These are phyloP conservation scores for Fusarium avenaceum DNA, from an alignment of 2,329 filamentous ascomycete species.

Conservation along the genomic window DNA sequence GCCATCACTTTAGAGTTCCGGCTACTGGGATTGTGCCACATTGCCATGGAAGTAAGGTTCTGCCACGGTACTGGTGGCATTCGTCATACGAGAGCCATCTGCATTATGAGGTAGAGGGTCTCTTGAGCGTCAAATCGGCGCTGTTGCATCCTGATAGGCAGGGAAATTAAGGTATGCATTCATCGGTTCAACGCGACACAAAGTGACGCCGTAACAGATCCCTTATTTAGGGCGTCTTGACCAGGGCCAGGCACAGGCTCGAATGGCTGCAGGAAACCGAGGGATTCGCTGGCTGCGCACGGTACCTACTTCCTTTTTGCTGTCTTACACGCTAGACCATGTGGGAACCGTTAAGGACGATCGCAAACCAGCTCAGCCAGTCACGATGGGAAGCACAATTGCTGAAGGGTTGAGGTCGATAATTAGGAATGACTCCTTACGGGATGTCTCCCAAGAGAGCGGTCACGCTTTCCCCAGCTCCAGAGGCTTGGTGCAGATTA, in stretches of 20 bases:
- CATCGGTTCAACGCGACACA: conserved; percentile 36
- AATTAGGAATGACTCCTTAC: background rate
- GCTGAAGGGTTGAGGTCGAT: conserved; percentile 20
- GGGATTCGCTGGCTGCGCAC: conserved; percentile 7
- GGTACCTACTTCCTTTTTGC: conserved; percentile 14
- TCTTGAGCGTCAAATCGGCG: conserved; percentile 14
- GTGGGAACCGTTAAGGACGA: conserved; percentile 31
- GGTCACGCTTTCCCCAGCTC: conserved; percentile 26
- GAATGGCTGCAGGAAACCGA: conserved; percentile 28
- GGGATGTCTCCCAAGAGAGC: conserved; percentile 25
- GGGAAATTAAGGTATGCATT: conserved; percentile 28
- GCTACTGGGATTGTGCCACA: conserved; percentile 18
- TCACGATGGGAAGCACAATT: conserved; percentile 12
- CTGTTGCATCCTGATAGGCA: conserved; percentile 14
- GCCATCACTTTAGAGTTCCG: conserved; percentile 27
- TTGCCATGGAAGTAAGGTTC: conserved; percentile 17
- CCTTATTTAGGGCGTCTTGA: conserved; percentile 19
- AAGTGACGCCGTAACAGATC: conserved; percentile 29
- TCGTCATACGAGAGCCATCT: conserved; percentile 24
- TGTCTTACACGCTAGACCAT: conserved; percentile 20
- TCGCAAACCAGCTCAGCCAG: conserved; percentile 27
- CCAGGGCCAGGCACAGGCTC: conserved; percentile 19
- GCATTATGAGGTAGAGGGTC: conserved; percentile 10
- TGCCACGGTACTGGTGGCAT: conserved; percentile 7
- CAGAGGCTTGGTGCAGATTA: conserved; percentile 29